Conservation (phyloP, 768 basidiomycete species). For the Amanita fuliginea region DNA sequence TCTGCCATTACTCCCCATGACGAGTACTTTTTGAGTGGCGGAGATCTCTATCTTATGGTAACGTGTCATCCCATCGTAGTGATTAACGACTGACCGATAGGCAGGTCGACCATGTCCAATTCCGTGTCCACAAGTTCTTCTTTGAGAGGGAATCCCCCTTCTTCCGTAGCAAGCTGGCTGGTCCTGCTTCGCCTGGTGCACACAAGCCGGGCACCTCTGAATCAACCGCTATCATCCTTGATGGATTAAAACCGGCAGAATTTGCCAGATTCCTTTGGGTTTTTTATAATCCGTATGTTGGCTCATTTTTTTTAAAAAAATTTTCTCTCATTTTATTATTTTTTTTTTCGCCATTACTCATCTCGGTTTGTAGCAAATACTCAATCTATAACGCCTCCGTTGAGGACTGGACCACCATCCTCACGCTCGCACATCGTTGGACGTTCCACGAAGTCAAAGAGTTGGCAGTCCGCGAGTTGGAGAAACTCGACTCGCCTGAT, state of each 20-base stretch:
- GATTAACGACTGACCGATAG: background rate
- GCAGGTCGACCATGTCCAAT: conserved; percentile 42
- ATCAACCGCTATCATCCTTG: conserved; percentile 28
- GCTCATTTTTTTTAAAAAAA: too few species aligned
- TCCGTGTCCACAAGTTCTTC: conserved; percentile 44
- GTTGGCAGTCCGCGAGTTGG: conserved; percentile 1
- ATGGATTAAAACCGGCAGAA: conserved; percentile 22
- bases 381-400: conserved; percentile 18
- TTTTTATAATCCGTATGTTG: conserved; percentile 42
- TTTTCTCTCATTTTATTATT: too few species aligned
- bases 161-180: conserved; percentile 27
- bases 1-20: conserved; percentile 18
- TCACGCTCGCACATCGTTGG: conserved; percentile 41
- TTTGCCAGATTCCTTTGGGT: conserved; percentile 44
- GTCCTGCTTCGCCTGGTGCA: conserved; percentile 21
- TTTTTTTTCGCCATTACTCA: too few species aligned
- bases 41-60: conserved; percentile 42
- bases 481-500: conserved; percentile 3
- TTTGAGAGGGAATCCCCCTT: conserved; percentile 38
- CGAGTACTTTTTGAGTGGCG: conserved; percentile 38
- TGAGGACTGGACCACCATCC: conserved; percentile 44
- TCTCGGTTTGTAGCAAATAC: conserved; percentile 15
- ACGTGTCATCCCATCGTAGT: conserved; percentile 15
- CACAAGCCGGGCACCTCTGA: conserved; percentile 25
- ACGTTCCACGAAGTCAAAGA: conserved; percentile 21